phyloP scores from a whole-genome alignment of 352 stramenopile species.

The Blastocystis sp. region DNA sequence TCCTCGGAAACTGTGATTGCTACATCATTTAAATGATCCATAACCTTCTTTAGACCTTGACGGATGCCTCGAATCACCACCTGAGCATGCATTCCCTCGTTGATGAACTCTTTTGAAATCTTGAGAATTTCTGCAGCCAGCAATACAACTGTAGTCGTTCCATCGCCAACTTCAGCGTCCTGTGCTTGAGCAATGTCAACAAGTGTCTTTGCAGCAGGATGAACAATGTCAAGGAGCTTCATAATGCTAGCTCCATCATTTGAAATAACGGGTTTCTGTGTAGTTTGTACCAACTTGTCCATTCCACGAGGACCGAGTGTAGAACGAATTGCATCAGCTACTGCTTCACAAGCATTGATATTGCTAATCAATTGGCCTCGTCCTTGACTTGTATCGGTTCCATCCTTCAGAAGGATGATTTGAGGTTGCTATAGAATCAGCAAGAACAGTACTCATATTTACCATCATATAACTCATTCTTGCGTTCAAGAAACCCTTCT shows the following conservation, averaged over 20 bases:
- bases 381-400: conserved; percentile 94
- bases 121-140: conserved; percentile 91
- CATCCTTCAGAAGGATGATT: conserved; percentile 72
- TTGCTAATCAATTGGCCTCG: conserved; percentile 88
- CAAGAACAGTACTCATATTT: background rate
- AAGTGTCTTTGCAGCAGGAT: conserved; percentile 92
- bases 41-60: conserved; percentile 74
- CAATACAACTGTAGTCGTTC: conserved; percentile 92
- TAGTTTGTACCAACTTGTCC: conserved; percentile 94
- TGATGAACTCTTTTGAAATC: conserved; percentile 90
- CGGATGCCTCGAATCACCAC: conserved; percentile 80
- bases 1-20: conserved; percentile 76
- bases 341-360: conserved; percentile 86
- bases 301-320: conserved; percentile 92
- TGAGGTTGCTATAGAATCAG: conserved; percentile 46
- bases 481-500: background rate
- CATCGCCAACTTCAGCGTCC: conserved; percentile 79
- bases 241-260: conserved; percentile 98
- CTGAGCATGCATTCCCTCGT: conserved; percentile 90
- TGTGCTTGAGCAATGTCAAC: conserved; percentile 91
- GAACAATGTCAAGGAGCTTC: conserved; percentile 92
- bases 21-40: conserved; percentile 78
- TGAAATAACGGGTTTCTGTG: conserved; percentile 84
- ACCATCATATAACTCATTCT: conserved; percentile 62
- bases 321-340: conserved; percentile 90